Conservation (phyloP, 2,329 filamentous ascomycete genomes). For the Colletotrichum sp. region DNA sequence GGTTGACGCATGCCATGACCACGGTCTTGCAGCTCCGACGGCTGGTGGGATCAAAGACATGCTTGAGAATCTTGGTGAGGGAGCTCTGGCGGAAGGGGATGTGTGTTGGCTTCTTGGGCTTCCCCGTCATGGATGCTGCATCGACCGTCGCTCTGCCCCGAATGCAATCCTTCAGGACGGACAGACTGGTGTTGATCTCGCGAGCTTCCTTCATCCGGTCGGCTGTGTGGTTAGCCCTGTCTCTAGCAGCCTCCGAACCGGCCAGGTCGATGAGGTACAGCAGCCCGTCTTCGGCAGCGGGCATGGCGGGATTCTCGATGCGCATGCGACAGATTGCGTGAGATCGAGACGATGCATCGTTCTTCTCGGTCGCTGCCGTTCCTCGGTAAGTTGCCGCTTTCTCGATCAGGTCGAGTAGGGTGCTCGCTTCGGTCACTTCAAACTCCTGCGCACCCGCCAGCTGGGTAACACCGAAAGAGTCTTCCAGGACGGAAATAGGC, state of each 20-base stretch:
- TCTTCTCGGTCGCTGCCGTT: constrained; percentile 48
- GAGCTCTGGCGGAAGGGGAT: constrained; percentile 52
- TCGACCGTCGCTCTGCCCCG: constrained; percentile 45
- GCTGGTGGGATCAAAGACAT: constrained; percentile 50
- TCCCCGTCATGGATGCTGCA: constrained; percentile 12
- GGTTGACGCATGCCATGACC: constrained; percentile 53
- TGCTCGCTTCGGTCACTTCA: constrained; percentile 29
- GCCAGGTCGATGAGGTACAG: constrained; percentile 54
- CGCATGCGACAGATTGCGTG: constrained; percentile 54
- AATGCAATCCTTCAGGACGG: constrained; percentile 58
- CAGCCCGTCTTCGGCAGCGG: constrained; percentile 40
- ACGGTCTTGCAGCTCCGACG: constrained; percentile 45
- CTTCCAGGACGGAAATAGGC: constrained; percentile 48
- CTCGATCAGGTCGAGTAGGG: constrained; percentile 38
- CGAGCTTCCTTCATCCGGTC: constrained; percentile 50
- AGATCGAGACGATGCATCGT: constrained; percentile 52
- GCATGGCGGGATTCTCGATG: constrained; percentile 35
- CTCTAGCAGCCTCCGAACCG: constrained; percentile 52
- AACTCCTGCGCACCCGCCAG: constrained; percentile 48
- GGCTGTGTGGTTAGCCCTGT: constrained; percentile 40
- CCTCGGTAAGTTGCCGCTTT: constrained; percentile 42
- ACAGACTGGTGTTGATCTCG: constrained; percentile 54
- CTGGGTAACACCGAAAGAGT: constrained; percentile 47
- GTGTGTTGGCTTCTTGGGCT: constrained; percentile 36
- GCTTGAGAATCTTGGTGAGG: constrained; percentile 53